Conservation (phyloP, 108 stramenopile genomes). For the Pinguiococcus pyrenoidosus region DNA sequence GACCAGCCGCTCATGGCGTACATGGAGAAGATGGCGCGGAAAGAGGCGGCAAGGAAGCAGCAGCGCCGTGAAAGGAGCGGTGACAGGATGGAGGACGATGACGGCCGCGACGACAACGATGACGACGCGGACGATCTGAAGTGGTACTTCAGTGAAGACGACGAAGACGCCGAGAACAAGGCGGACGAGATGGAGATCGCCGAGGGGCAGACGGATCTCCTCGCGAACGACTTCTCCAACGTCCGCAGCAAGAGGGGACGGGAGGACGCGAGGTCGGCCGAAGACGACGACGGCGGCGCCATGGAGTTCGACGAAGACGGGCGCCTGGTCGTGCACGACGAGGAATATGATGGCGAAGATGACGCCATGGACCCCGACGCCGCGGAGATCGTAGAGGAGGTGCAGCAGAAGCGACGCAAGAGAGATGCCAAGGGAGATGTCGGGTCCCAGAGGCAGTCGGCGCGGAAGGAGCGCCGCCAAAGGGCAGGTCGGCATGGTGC, state of each 20-base stretch:
- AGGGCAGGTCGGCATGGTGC: slow-evolving; percentile 23
- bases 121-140: neutral
- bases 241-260: neutral
- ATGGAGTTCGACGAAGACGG: slow-evolving; percentile 62
- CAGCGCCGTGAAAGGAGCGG: neutral
- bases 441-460: too few species aligned
- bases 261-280: slow-evolving; percentile 2
- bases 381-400: neutral
- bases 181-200: neutral
- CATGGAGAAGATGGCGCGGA: slow-evolving; percentile 63
- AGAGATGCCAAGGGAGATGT: neutral
- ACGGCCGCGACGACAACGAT: neutral
- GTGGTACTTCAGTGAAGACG: neutral
- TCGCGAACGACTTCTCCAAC: slow-evolving; percentile 13
- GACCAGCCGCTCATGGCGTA: slow-evolving; percentile 67
- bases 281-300: slow-evolving; percentile 47
- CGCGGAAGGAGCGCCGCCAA: neutral
- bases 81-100: neutral
- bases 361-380: slow-evolving; percentile 1
- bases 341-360: slow-evolving; percentile 1
- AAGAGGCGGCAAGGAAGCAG: slow-evolving; percentile 16
- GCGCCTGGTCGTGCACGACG: slow-evolving; percentile 52
- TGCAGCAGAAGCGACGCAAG: neutral
- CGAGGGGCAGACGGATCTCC: neutral
- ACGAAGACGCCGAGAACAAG: neutral